Percentiles rank a stretch among this genome's conserved stretches.
Evolutionary conservation across 306 rosid species (phyloP).

Genomic region (Quercus robur): DNA sequence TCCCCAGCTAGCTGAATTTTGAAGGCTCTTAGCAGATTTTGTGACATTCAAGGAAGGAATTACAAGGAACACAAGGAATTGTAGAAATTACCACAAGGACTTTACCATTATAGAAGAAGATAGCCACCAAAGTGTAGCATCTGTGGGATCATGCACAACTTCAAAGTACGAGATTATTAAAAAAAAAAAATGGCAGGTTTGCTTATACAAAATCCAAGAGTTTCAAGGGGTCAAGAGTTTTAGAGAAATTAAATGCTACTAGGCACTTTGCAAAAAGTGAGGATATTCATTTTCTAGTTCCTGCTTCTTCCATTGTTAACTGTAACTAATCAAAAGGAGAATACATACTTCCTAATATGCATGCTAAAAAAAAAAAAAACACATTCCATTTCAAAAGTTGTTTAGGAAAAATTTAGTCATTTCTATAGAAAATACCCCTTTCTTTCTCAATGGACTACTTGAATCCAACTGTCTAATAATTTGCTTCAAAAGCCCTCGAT

Average conservation of each 20-base stretch:
- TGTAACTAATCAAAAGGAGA: conserved; percentile 12
- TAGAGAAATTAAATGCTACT: neutral
- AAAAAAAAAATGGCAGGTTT: neutral
- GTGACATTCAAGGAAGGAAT: too few species aligned
- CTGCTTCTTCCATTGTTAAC: conserved; percentile 13
- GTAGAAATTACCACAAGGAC: too few species aligned
- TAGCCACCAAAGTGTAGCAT: neutral
- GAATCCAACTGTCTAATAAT: conserved; percentile 84
- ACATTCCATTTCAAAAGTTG: conserved; percentile 1
- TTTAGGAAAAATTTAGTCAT: conserved; percentile 1
- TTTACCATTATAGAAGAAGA: neutral
- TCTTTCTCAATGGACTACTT: conserved; percentile 68
- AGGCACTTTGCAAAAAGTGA: neutral
- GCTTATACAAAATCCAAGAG: neutral
- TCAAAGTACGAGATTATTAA: neutral
- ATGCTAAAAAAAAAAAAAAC: neutral
- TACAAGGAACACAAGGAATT: too few species aligned
- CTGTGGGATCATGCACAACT: neutral
- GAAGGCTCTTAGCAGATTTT: too few species aligned
- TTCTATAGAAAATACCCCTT: conserved; percentile 66
- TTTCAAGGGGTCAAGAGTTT: neutral
- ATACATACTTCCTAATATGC: neutral
- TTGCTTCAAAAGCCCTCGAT: conserved; percentile 74
- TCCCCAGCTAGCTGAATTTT: too few species aligned
- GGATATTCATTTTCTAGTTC: conserved; percentile 7